phyloP scores from a whole-genome alignment of 495 filamentous ascomycete species.

The Lasiosphaeria ovina region DNA sequence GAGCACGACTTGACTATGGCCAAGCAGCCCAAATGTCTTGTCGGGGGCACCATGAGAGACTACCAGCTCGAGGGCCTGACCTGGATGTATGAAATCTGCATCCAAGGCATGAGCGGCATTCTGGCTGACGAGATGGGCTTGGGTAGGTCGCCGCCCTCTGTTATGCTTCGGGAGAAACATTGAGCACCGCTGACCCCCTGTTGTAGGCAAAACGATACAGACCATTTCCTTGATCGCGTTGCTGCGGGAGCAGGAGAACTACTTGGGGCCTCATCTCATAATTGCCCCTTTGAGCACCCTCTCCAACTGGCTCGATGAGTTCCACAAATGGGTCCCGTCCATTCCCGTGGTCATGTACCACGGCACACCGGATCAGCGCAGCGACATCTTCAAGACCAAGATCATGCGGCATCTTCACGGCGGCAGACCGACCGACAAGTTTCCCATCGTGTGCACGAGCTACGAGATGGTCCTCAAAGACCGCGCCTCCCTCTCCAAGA shows the following conservation, averaged over 20 bases:
- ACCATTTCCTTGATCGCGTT: slow-evolving; percentile 89
- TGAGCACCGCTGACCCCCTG: slow-evolving; percentile 1
- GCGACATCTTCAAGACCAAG: slow-evolving; percentile 61
- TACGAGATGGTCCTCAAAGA: slow-evolving; percentile 97
- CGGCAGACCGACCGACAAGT: slow-evolving; percentile 54
- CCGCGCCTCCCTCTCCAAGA: slow-evolving; percentile 70
- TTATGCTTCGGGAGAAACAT: not conserved
- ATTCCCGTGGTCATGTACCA: slow-evolving; percentile 91
- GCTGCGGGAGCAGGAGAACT: slow-evolving; percentile 78
- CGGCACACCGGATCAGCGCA: slow-evolving; percentile 70
- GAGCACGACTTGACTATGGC: slow-evolving; percentile 77
- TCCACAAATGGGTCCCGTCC: slow-evolving; percentile 79
- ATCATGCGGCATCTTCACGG: slow-evolving; percentile 57
- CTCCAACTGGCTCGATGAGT: slow-evolving; percentile 96
- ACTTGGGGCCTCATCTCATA: slow-evolving; percentile 82
- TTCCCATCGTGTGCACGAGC: slow-evolving; percentile 88
- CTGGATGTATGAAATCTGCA: slow-evolving; percentile 82
- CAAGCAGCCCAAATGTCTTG: slow-evolving; percentile 78
- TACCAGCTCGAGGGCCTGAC: slow-evolving; percentile 95
- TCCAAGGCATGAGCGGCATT: slow-evolving; percentile 90
- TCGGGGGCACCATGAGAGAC: slow-evolving; percentile 84
- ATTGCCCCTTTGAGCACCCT: slow-evolving; percentile 87
- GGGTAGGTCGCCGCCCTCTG: slow-evolving; percentile 40
- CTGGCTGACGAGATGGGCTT: slow-evolving; percentile 97
- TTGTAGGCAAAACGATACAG: slow-evolving; percentile 77